phyloP scores from a whole-genome alignment of 495 filamentous ascomycete species.

The Penicillium egyptiacum region DNA sequence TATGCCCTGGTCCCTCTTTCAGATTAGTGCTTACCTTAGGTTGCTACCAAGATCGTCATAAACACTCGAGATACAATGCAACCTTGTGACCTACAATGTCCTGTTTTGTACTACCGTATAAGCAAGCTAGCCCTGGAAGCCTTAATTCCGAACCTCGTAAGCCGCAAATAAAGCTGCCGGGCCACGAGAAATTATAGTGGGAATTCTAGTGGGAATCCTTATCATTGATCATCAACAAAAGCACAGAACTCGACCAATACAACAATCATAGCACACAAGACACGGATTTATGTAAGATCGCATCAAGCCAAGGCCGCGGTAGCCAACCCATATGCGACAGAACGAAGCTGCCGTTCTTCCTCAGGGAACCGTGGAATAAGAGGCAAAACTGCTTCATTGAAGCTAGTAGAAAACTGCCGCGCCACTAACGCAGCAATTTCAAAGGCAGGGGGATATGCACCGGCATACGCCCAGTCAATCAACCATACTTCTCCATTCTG shows the following conservation, averaged over 20 bases:
- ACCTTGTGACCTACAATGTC: background rate
- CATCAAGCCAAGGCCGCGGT: slow-evolving; percentile 54
- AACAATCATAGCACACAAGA: background rate
- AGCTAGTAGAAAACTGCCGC: slow-evolving; percentile 21
- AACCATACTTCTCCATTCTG: slow-evolving; percentile 23
- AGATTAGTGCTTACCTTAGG: background rate
- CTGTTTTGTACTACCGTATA: background rate
- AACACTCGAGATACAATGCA: background rate
- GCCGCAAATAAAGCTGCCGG: background rate
- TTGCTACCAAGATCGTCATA: background rate
- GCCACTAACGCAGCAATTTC: slow-evolving; percentile 22
- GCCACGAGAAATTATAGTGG: background rate
- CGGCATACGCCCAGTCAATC: slow-evolving; percentile 31
- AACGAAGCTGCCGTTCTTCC: slow-evolving; percentile 21
- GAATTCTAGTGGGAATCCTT: background rate
- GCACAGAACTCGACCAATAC: background rate
- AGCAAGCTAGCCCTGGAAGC: background rate
- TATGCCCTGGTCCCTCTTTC: background rate
- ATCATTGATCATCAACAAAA: background rate
- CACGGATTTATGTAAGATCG: background rate
- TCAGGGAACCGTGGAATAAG: slow-evolving; percentile 20
- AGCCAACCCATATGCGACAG: slow-evolving; percentile 20
- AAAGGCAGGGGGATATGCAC: slow-evolving; percentile 31
- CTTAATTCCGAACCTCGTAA: background rate
- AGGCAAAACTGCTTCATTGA: slow-evolving; percentile 19